Evolutionary conservation across 768 basidiomycete species (phyloP).

Genomic region (Macrocybe gigantea): DNA sequence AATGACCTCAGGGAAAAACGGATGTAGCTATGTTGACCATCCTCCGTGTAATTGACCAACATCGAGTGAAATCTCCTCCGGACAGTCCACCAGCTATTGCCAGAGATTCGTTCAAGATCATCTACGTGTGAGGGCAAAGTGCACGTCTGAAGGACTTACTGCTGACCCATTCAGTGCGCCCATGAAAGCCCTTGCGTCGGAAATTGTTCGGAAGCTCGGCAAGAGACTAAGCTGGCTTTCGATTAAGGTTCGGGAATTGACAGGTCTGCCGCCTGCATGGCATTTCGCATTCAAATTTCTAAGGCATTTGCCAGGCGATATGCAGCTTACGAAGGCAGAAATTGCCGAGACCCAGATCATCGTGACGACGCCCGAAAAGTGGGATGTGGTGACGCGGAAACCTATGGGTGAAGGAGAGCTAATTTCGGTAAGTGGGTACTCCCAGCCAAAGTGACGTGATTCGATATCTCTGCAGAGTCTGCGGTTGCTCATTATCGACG

Average conservation of each 20-base stretch:
- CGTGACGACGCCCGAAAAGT: conserved; percentile 98
- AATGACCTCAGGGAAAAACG: conserved; percentile 80
- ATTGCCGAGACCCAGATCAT: conserved; percentile 96
- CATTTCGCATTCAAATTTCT: background rate
- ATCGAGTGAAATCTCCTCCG: conserved; percentile 25
- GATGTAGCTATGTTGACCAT: conserved; percentile 95
- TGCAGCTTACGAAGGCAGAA: conserved; percentile 93
- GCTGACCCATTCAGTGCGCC: conserved; percentile 58
- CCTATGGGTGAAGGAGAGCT: conserved; percentile 96
- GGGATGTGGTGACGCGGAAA: conserved; percentile 98
- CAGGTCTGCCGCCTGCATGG: conserved; percentile 41
- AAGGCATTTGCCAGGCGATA: conserved; percentile 60
- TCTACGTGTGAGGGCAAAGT: conserved; percentile 72
- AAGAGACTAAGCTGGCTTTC: conserved; percentile 86
- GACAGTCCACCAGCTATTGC: conserved; percentile 48
- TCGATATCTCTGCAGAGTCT: conserved; percentile 52
- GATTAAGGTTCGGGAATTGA: conserved; percentile 85
- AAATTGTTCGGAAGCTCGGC: conserved; percentile 90
- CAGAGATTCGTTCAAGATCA: conserved; percentile 83
- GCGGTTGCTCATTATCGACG: conserved; percentile 94
- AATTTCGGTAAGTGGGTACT: conserved; percentile 60
- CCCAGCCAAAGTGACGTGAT: background rate
- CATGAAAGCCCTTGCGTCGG: conserved; percentile 96
- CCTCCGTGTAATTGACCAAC: conserved; percentile 79
- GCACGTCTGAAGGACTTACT: background rate